A percentile compares a stretch with the other conserved stretches of the same genome.
Evolutionary conservation across 305 asterid species (phyloP).

Genomic region (Solanum hybrid): DNA sequence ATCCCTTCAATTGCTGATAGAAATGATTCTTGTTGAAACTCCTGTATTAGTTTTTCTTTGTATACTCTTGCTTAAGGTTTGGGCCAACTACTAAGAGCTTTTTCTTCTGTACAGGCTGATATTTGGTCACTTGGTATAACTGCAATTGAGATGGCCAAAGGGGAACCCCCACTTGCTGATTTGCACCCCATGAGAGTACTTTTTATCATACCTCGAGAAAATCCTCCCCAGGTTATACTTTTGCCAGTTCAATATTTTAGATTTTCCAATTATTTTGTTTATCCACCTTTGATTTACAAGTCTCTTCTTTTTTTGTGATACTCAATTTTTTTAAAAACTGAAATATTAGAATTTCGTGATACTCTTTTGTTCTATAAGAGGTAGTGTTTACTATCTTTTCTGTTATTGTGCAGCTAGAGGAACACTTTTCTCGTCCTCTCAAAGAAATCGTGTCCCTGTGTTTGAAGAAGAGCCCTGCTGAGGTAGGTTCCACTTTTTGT

Average conservation of each 20-base stretch:
- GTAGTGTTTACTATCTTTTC: neutral
- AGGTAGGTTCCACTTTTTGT: constrained; percentile 39
- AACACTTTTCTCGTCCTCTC: constrained; percentile 88
- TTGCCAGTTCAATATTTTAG: constrained; percentile 1
- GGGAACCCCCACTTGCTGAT: constrained; percentile 97
- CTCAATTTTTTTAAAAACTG: neutral
- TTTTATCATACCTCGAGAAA: constrained; percentile 93
- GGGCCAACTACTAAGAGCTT: neutral
- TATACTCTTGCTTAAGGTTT: constrained; percentile 19
- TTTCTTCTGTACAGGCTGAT: constrained; percentile 62
- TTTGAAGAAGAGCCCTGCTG: constrained; percentile 83
- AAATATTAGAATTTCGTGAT: neutral
- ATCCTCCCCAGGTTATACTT: constrained; percentile 82
- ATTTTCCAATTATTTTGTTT: neutral
- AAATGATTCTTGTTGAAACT: neutral
- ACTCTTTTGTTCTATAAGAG: neutral
- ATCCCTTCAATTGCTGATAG: neutral
- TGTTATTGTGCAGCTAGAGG: constrained; percentile 71
- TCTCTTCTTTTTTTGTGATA: neutral
- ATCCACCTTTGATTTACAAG: neutral
- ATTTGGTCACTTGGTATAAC: constrained; percentile 97
- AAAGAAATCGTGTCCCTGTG: constrained; percentile 82
- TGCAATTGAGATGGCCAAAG: constrained; percentile 94
- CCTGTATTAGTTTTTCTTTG: neutral
- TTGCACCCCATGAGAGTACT: constrained; percentile 98